Base-by-base conservation (phyloP, 2,329 filamentous ascomycete species). In the Aspergillus sp. region DNA sequence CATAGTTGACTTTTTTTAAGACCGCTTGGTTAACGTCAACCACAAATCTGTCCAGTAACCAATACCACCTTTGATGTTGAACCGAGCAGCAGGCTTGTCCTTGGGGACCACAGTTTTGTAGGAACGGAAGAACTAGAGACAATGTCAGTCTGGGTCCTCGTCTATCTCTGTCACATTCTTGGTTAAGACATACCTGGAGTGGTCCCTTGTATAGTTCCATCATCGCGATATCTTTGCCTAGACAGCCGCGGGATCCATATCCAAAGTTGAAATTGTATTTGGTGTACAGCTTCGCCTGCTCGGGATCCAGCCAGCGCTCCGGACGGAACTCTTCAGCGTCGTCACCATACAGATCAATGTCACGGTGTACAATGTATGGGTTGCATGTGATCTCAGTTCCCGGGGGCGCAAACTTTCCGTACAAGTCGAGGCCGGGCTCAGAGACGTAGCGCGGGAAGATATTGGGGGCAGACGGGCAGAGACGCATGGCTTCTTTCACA, bases 131-230 rank as follows among this genome's bases (percentile, higher is more conserved):
- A 64, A 61, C 61, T 65, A 41, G 12, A 30, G 27, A n/a, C 6
- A 37, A 9, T 28, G 36, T 13, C 30, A 45, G 44, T 33, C 7
- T 28, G 26, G 11, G 36, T 7, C 11, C 33, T 19, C 10, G 5
- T 19, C 19, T 19, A 19, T 19, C 19, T 19, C 19, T 19, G 19
- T 19, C 19, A 4, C 19, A 19, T 19, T 19, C 19, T 19, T 19
- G 19, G 19, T 4, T 19, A 19, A 27, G 44, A 40, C 49, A 46
- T 47, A 62, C 61, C 58, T 61, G 60, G 33, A 64, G 43, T 7
- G 61, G 61, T 6, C 56, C 60, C 62, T 79, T 77, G 55, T 68
- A 76, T 40, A 78, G 51, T 59, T 78, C 75, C 72, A 78, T 75
- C 53, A 72, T 65, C 1, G 74, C 75, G 45, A 79, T 73, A 35